Base-by-base conservation (phyloP, 1,284 basidiomycete species). In the Tausonia pullulans region DNA sequence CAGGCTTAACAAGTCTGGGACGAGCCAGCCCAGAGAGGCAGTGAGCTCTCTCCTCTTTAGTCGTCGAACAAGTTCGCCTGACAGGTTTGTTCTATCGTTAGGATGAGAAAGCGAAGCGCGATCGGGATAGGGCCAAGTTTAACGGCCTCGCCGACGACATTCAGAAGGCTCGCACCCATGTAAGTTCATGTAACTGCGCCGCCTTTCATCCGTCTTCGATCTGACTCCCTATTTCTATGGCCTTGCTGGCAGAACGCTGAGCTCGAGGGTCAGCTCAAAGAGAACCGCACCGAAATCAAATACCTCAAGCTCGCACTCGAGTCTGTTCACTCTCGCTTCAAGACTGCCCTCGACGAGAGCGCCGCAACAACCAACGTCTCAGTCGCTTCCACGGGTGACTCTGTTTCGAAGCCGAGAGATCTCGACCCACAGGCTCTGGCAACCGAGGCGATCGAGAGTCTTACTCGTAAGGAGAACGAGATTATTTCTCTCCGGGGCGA, bases 231-330 rank as follows among this genome's bases (percentile, higher is more conserved):
- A 27, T 27, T 51, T n/a, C n/a, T 11, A 51, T 51, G 49, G 49
- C 11, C 11, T 51, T 11, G 16, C 49, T 51, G 11, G 16, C 49
- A 45, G 43, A 27, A 40, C 7, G 43, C 43, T 27, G 27, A 27
- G 27, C 2, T 46, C 52, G 84, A 86, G 60, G 73, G 72, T 5
- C 70, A 74, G 3, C 59, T 84, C 2, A 75, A 76, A 11, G 76
- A 80, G 63, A 87, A 84, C 71, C 83, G 86, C 67, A 89, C 88
- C 71, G 87, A 91, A 68, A 81, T 87, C 60, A 71, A 82, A 1
- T 88, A 87, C 70, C 79, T 93, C 59, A 90, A 91, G 71, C 84
- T 87, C 13, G 87, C 88, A 11, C 78, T 95, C 53, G 88, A 91
- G 73, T 86, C 87, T 6, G 87, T 94, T 6, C 89, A 89, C 73